These are phyloP conservation scores for Mycena galericulata DNA, from an alignment of 768 basidiomycete genomes.

Conservation along the genomic window DNA sequence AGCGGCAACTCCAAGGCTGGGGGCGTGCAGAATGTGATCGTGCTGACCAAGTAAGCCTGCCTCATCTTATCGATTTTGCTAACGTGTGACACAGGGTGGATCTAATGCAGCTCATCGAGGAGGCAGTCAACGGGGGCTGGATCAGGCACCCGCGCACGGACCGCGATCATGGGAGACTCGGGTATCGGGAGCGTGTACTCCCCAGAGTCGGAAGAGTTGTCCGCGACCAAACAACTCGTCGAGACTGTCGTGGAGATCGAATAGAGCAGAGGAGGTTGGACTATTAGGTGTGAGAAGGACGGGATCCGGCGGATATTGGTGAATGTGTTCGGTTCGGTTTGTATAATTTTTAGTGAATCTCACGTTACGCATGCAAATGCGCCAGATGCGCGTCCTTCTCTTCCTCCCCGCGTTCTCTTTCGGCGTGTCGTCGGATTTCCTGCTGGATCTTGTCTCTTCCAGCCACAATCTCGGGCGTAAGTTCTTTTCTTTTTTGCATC, in stretches of 20 bases:
- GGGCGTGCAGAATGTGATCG: slow-evolving; percentile 81
- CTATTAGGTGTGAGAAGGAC: slow-evolving; percentile 88
- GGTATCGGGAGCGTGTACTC: slow-evolving; percentile 94
- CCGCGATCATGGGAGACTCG: slow-evolving; percentile 74
- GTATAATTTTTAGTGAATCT: too few relatives aligned
- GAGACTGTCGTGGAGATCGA: slow-evolving; percentile 93
- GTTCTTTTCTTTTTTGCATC: too few relatives aligned
- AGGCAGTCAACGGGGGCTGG: slow-evolving; percentile 94
- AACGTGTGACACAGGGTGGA: slow-evolving; percentile 62
- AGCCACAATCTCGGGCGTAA: too few relatives aligned
- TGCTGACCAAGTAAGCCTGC: slow-evolving; percentile 67
- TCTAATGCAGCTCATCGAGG: slow-evolving; percentile 85
- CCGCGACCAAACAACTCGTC: slow-evolving; percentile 66
- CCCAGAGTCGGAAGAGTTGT: slow-evolving; percentile 74
- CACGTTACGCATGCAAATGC: too few relatives aligned
- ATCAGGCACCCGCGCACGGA: slow-evolving; percentile 90
- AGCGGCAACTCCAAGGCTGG: slow-evolving; percentile 87
- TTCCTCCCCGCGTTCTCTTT: too few relatives aligned
- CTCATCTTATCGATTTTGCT: not conserved
- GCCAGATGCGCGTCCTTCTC: too few relatives aligned
- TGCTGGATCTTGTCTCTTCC: too few relatives aligned
- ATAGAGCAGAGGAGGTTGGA: slow-evolving; percentile 81
- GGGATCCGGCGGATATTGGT: slow-evolving; percentile 92
- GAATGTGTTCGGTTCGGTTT: slow-evolving; percentile 96
- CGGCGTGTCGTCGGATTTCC: too few relatives aligned